Evolutionary conservation across 2,329 filamentous ascomycete species (phyloP), one percentile per base, ranked within the genome.

Genomic region (Gliomastix tumulicola): DNA sequence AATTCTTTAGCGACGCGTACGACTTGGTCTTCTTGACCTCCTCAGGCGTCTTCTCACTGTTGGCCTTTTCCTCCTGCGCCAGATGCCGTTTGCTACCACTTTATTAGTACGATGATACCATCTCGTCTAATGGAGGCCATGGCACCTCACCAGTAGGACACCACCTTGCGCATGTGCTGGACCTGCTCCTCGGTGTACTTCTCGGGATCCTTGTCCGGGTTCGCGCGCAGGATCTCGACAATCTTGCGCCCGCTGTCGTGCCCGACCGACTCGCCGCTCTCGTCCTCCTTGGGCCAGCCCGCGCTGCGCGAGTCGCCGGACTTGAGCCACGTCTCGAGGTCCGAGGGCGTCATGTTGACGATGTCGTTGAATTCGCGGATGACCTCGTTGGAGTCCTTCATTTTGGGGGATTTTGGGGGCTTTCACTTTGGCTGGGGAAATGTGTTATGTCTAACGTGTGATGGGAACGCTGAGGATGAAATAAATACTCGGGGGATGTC

Each of bases 171-270:
- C 75, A 80, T 80, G 43, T 80, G 79, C 33, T 66, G 56, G 16
- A 82, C 42, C 38, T 66, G 59, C 7, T 68, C 66, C 4, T 79
- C 66, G 1, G 69, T 68, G 50, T 83, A 83, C 39, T 70, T 66
- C 7, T 66, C 63, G 0, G 68, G 62, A 7, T 75, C 62, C 44
- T 75, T 80, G 8, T 69, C 57, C 0, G 76, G 76, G 38, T 83
- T 82, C 41, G 72, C 69, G 46, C 76, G 67, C 12, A 84, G 56
- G 22, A 83, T 83, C 35, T 73, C 58, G 34, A 82, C 68, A 42
- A 82, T 83, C 45, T 74, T 76, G 34, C 75, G 69, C 5, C 79
- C 78, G 43, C 74, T 80, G 30, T 60, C 76, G 46, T 84, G 79
- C 1, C 79, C 78, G 22, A 82, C 63, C 0, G 74, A 79, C 54